Conservation (phyloP, 1,284 basidiomycete species). For the Puccinia novopanici region DNA sequence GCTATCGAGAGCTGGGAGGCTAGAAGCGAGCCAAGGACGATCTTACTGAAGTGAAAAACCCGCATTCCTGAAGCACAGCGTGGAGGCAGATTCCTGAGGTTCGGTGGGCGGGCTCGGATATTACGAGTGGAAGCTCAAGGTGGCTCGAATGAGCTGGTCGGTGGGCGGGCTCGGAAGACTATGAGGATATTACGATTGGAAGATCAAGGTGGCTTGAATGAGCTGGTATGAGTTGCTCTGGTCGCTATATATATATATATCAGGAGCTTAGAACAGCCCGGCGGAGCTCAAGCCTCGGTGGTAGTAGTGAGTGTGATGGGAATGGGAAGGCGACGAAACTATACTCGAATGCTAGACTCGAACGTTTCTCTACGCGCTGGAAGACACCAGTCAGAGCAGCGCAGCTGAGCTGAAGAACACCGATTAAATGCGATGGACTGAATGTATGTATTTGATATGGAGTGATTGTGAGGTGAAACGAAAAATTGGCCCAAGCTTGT, state of each 20-base stretch:
- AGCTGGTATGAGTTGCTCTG: not conserved
- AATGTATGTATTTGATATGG: too few species aligned
- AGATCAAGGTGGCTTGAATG: not conserved
- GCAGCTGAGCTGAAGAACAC: constrained; percentile 7
- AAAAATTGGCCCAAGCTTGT: not conserved
- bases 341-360: not conserved
- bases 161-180: not conserved
- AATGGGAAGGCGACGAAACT: not conserved
- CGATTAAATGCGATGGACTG: not conserved
- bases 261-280: not conserved
- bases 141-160: not conserved
- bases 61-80: not conserved
- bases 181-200: not conserved
- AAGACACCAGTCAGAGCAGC: not conserved
- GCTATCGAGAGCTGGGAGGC: not conserved
- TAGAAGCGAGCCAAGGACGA: not conserved
- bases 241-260: too few species aligned
- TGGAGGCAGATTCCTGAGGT: too few species aligned
- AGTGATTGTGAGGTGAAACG: not conserved
- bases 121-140: too few species aligned
- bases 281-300: not conserved
- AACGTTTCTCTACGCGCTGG: not conserved
- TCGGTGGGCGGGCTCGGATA: too few species aligned
- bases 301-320: not conserved
- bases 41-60: not conserved